These are phyloP conservation scores for Strigomonas galati DNA, from an alignment of 208 protist genomes.

Conservation along the genomic window DNA sequence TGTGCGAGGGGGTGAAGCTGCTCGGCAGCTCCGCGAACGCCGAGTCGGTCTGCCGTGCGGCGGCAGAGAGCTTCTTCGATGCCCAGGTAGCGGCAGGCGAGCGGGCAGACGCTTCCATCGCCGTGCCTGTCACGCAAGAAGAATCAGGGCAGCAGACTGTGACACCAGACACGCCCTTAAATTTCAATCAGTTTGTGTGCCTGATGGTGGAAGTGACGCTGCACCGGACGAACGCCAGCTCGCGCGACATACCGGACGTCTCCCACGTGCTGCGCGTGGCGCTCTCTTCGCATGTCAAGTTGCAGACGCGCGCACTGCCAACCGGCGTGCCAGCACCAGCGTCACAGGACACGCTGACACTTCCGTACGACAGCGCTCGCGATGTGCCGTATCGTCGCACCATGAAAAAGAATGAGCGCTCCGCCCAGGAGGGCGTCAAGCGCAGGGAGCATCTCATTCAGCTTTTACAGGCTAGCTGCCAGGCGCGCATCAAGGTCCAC, in stretches of 20 bases:
- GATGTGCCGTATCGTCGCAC: conserved; percentile 50
- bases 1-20: conserved; percentile 6
- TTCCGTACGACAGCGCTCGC: conserved; percentile 38
- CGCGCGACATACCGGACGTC: conserved; percentile 10
- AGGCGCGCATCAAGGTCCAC: neutral
- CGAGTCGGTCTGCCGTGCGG: neutral
- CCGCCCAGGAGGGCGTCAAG: neutral
- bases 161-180: neutral
- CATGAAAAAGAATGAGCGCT: conserved; percentile 14
- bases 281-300: neutral
- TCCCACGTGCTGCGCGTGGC: conserved; percentile 10
- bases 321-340: too few species aligned
- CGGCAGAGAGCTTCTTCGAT: conserved; percentile 3
- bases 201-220: conserved; percentile 10
- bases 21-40: neutral
- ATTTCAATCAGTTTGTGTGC: conserved; percentile 10
- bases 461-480: neutral
- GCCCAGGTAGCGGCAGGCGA: neutral
- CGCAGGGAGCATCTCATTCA: neutral
- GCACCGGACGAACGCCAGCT: neutral
- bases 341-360: neutral
- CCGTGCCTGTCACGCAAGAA: neutral
- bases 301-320: neutral
- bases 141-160: neutral
- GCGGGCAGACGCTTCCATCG: neutral